phyloP scores from a whole-genome alignment of 257 asterid species.

The Solanum pinnatisectum region DNA sequence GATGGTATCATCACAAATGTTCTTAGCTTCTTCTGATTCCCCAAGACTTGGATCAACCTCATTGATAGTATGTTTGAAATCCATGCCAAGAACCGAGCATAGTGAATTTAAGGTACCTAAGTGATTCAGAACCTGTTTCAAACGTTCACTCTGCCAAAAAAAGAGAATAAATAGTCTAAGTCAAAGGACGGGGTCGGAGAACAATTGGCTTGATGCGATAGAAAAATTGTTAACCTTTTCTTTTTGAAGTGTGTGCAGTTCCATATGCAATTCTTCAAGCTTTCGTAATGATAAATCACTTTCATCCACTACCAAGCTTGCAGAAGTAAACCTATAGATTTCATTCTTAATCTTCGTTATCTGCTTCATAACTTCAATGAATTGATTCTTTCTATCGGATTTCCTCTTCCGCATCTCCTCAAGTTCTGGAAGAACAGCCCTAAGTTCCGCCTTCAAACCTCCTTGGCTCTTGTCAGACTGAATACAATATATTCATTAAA shows the following conservation, averaged over 20 bases:
- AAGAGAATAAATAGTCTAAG: not conserved
- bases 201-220: not conserved
- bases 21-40: constrained; percentile 55
- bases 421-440: constrained; percentile 61
- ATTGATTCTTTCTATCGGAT: constrained; percentile 61
- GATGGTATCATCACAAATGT: constrained; percentile 58
- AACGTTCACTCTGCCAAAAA: constrained; percentile 69
- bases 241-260: constrained; percentile 65
- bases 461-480: constrained; percentile 69
- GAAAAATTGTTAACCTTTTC: constrained; percentile 59
- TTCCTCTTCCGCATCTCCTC: constrained; percentile 89
- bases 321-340: constrained; percentile 29
- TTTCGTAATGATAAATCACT: constrained; percentile 68
- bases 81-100: constrained; percentile 89
- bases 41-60: constrained; percentile 80
- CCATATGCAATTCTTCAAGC: constrained; percentile 74
- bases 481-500: not conserved
- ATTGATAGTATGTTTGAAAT: constrained; percentile 52
- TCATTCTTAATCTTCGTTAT: constrained; percentile 61
- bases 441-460: constrained; percentile 75
- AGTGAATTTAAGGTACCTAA: constrained; percentile 52
- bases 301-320: constrained; percentile 45
- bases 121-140: constrained; percentile 62
- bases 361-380: constrained; percentile 55
- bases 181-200: not conserved